Conservation (phyloP, 1,284 basidiomycete species). For the Fistulinella cinereoalba region DNA sequence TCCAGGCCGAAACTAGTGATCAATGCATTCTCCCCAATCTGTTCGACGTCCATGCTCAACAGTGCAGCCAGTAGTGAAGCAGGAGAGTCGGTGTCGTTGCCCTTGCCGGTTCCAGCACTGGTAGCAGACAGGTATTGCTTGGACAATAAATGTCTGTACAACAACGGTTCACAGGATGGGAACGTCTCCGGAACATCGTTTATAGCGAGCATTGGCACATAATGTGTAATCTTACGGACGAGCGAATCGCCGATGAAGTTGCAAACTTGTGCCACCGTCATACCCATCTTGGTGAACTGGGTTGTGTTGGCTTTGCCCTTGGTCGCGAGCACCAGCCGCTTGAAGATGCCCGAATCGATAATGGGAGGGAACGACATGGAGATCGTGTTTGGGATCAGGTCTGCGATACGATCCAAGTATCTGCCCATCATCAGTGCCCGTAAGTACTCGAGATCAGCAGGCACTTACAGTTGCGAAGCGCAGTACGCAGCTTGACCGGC, state of each 20-base stretch:
- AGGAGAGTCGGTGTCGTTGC: constrained; percentile 18
- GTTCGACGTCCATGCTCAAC: constrained; percentile 25
- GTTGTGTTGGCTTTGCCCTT: constrained; percentile 30
- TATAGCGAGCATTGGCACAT: constrained; percentile 31
- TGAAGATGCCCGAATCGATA: constrained; percentile 33
- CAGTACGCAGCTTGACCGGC: constrained; percentile 35
- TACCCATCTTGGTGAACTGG: constrained; percentile 30
- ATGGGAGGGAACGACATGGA: constrained; percentile 36
- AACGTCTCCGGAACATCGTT: constrained; percentile 25
- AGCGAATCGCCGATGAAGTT: constrained; percentile 33
- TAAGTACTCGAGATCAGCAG: background rate
- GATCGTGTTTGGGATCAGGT: constrained; percentile 28
- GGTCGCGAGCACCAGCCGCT: constrained; percentile 26
- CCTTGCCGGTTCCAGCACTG: constrained; percentile 10
- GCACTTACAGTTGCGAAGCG: constrained; percentile 27
- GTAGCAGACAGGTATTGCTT: constrained; percentile 21
- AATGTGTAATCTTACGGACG: constrained; percentile 29
- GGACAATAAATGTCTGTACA: constrained; percentile 25
- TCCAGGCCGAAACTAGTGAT: constrained; percentile 33
- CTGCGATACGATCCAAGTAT: constrained; percentile 31
- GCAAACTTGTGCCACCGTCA: constrained; percentile 33
- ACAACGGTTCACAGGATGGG: constrained; percentile 22
- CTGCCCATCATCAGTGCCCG: constrained; percentile 9
- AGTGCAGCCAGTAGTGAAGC: constrained; percentile 25
- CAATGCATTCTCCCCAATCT: constrained; percentile 28